Base-by-base conservation (phyloP, 1,284 basidiomycete species). In the Pseudozyma hubeiensis region DNA sequence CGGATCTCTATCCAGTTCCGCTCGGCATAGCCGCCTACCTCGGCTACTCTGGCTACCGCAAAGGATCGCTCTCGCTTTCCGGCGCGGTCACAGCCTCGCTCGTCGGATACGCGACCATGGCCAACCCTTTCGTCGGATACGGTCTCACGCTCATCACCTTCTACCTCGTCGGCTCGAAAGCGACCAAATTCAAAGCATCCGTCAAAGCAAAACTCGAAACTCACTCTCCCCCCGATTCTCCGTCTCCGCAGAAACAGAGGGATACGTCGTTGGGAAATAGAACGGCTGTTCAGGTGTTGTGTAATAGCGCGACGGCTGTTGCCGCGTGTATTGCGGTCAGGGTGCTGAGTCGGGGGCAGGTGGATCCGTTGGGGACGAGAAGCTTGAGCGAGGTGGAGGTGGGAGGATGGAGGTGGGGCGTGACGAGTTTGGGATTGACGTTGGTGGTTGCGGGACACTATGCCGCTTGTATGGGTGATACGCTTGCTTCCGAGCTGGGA, bases 131-230 rank as follows among this genome's bases (percentile, higher is more conserved):
- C 37, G 49, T 64, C 4, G 63, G 74, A 10, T 82, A 73, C 53
- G 81, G 80, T 0, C n/a, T 65, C 17, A 58, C 75, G 34, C 70
- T 83, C 9, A 65, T 83, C 53, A 56, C 53, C 39, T 78, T 80
- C 55, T 80, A 96, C 84, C 87, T 94, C 17, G 78, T 90, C 1
- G 94, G 91, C 0, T 93, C 91, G 53, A 87, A 89, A 52, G 94
- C 93, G 0, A 97, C 94, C 6, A 94, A 93, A 88, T 84, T 86
- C 79, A 87, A 88, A 67, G 85, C 86, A 0, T 63, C 77, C 1
- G 48, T 85, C 53, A 98, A 97, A 84, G 89, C 89, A 2, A 86
- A 86, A 63, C 87, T 95, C 30, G 95, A 98, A 83, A 54, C 57
- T 16, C 61, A 69, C 10, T 29, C 43, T 10, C 40, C 43, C 7